Conservation (phyloP, 2,329 filamentous ascomycete species). For the Calonectria pteridis region DNA sequence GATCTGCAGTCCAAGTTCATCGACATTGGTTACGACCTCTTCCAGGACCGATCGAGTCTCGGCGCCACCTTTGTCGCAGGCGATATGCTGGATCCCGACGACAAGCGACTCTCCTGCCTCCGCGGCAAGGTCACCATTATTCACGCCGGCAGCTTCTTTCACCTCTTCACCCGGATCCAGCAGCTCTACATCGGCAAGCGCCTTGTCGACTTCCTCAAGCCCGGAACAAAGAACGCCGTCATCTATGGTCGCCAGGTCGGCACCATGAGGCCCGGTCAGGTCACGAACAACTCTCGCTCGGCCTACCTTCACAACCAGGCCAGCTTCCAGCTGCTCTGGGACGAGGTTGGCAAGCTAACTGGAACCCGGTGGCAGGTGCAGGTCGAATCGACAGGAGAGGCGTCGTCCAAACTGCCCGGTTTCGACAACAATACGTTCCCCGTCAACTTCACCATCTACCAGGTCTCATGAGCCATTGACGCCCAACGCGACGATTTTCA, state of each 20-base stretch:
- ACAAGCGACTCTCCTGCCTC: constrained; percentile 50
- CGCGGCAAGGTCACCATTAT: constrained; percentile 59
- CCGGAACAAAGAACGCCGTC: constrained; percentile 57
- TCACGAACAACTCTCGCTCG: constrained; percentile 38
- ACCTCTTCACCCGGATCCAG: constrained; percentile 61
- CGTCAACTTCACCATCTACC: constrained; percentile 52
- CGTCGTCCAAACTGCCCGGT: constrained; percentile 39
- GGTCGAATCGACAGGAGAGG: constrained; percentile 49
- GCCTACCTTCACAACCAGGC: constrained; percentile 62
- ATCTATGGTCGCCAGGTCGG: constrained; percentile 67
- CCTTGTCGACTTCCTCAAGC: constrained; percentile 59
- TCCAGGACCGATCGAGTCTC: constrained; percentile 66
- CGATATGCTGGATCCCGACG: constrained; percentile 60
- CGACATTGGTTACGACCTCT: constrained; percentile 73
- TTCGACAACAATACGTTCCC: constrained; percentile 44
- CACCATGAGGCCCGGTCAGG: constrained; percentile 44
- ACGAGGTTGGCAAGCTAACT: constrained; percentile 63
- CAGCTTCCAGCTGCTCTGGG: constrained; percentile 67
- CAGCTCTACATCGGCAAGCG: constrained; percentile 60
- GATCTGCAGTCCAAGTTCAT: constrained; percentile 65
- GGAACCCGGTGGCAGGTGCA: constrained; percentile 63
- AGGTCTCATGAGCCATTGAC: constrained; percentile 44
- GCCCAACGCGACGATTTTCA: neutral
- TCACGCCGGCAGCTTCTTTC: constrained; percentile 64
- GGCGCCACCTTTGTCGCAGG: constrained; percentile 63